These are phyloP conservation scores for Pichia phayaonensis DNA, from an alignment of 805 yeast genomes.

Conservation along the genomic window DNA sequence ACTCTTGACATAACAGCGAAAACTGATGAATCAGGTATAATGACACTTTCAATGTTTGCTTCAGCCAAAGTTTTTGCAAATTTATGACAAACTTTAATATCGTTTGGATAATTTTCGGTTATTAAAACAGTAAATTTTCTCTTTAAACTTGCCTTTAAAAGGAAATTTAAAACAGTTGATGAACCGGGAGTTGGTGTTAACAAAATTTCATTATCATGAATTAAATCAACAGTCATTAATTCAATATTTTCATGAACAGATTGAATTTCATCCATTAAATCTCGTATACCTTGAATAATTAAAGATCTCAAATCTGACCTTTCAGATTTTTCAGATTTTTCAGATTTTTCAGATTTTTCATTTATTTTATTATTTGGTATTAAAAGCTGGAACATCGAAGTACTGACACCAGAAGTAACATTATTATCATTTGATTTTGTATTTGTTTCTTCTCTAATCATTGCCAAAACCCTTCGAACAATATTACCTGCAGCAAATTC, in stretches of 20 bases:
- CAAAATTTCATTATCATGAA: conserved; percentile 82
- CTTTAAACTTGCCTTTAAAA: conserved; percentile 79
- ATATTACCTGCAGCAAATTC: conserved; percentile 88
- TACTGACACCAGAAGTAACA: conserved; percentile 46
- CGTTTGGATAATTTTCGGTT: conserved; percentile 89
- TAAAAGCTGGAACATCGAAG: conserved; percentile 81
- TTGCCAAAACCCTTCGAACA: conserved; percentile 78
- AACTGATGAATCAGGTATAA: conserved; percentile 88
- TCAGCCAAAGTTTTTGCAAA: conserved; percentile 76
- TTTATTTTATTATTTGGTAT: conserved; percentile 26
- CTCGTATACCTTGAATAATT: conserved; percentile 87
- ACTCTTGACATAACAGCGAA: conserved; percentile 96
- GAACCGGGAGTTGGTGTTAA: conserved; percentile 95
- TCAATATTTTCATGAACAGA: conserved; percentile 88
- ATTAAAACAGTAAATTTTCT: conserved; percentile 88
- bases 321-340: conserved; percentile 17
- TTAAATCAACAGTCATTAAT: conserved; percentile 83
- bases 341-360: conserved; percentile 6
- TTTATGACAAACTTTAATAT: conserved; percentile 63
- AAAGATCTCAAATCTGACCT: conserved; percentile 68
- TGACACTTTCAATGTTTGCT: conserved; percentile 81
- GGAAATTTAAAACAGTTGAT: conserved; percentile 77
- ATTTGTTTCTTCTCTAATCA: conserved; percentile 79
- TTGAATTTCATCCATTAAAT: conserved; percentile 82
- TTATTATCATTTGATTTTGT: conserved; percentile 23